Evolutionary conservation across 2,329 filamentous ascomycete genomes (phyloP).

Genomic region (Apiospora koreana): DNA sequence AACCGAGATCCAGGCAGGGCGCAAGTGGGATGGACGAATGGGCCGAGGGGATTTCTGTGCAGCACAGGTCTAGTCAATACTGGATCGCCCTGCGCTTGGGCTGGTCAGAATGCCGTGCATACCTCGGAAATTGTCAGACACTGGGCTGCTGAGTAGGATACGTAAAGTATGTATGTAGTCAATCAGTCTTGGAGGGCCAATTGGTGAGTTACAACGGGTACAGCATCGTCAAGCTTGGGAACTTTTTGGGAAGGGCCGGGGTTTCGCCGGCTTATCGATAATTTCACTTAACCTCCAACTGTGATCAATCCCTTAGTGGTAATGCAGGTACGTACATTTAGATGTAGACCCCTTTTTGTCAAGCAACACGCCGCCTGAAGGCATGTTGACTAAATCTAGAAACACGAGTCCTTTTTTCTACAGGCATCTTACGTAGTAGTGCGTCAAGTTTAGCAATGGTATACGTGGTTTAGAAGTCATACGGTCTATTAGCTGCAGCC

Average conservation of each 20-base stretch:
- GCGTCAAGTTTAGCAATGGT: neutral
- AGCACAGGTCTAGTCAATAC: neutral
- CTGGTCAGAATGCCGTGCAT: neutral
- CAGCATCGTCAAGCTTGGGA: constrained; percentile 1
- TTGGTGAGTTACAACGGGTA: neutral
- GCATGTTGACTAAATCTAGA: neutral
- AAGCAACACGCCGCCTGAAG: no score
- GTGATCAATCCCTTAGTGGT: no score
- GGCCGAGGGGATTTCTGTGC: neutral
- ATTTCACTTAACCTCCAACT: neutral
- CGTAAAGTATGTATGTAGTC: no score
- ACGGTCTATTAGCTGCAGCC: constrained; percentile 9
- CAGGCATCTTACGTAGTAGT: neutral
- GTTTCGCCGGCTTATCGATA: constrained; percentile 12
- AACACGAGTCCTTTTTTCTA: neutral
- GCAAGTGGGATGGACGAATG: neutral
- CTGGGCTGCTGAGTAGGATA: neutral
- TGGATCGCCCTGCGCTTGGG: neutral
- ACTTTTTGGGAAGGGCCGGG: constrained; percentile 6
- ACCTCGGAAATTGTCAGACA: neutral
- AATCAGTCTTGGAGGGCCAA: neutral
- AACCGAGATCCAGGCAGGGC: neutral
- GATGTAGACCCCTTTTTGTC: neutral
- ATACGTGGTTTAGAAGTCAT: neutral
- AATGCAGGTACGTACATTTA: neutral